Evolutionary conservation across 176 grass and related monocot species (phyloP), one percentile per base, ranked within the genome.

Genomic region (Avena atlantica): DNA sequence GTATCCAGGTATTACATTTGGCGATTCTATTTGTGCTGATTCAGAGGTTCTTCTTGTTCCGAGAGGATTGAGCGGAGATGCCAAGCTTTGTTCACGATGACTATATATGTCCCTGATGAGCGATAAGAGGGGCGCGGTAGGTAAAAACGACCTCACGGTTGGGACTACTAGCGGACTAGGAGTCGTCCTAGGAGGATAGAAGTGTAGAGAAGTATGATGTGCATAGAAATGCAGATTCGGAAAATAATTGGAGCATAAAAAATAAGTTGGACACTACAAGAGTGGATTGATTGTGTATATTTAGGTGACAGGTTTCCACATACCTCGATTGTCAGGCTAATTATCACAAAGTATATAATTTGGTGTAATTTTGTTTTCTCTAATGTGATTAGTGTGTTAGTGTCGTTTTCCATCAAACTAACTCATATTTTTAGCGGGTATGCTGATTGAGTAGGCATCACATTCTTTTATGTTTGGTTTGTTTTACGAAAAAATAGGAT

Each of bases 21-120:
- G 37, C 7, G 8, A 37, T 9, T 14, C 9, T 84, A 66, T 17
- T 78, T 82, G 9, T 64, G 84, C 12, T 74, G 31, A 19, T 58
- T 47, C 78, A 91, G 90, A 82, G 71, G 34, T 91, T 81, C 63
- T 91, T 91, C 64, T 89, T 83, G 55, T 91, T 91, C 56, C 48
- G 86, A 57, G 29, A 1, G 29, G 83, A 82, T 8, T 61, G 86
- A 3, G 1, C 45, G 3, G 90, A 88, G 62, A 82, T 78, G 63
- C 40, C 86, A 17, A 82, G 29, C 82, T 91, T 85, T 21, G 0
- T 5, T 4, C 83, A 91, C 0, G 86, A 85, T 0, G 86, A 82
- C 71, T 29, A 29, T 29, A 29, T 91, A 88, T 19, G 62, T 25
- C 12, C 31, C 25, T 1, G 81, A 74, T 6, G 61, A 60, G 8